phyloP scores from a whole-genome alignment of 805 yeast species.

The Tetrapisispora nanseiensis region DNA sequence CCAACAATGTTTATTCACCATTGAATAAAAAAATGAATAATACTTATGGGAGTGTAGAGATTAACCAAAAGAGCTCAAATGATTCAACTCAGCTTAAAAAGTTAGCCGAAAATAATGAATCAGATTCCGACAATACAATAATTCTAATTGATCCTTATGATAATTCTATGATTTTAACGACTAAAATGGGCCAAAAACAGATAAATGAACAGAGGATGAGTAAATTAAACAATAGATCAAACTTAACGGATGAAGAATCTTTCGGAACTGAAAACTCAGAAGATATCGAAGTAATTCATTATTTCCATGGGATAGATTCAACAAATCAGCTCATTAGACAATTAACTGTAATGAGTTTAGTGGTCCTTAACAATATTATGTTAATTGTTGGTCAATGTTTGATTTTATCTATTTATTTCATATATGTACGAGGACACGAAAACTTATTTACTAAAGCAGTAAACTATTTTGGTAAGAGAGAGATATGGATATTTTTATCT shows the following conservation, averaged over 20 bases:
- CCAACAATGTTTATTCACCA: constrained; percentile 25
- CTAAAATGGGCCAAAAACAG: constrained; percentile 7
- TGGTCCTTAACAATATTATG: constrained; percentile 13
- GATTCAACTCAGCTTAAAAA: not conserved
- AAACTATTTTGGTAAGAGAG: constrained; percentile 29
- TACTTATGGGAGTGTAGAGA: not conserved
- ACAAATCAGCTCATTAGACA: constrained; percentile 6
- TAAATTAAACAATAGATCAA: not conserved
- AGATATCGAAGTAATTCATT: not conserved
- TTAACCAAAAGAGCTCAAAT: not conserved
- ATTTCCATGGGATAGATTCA: not conserved
- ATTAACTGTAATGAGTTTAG: constrained; percentile 8
- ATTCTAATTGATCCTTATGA: constrained; percentile 1
- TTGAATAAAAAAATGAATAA: constrained; percentile 8
- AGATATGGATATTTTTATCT: constrained; percentile 23
- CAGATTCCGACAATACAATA: not conserved
- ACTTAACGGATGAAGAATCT: not conserved
- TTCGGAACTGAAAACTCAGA: not conserved
- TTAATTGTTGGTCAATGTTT: constrained; percentile 28
- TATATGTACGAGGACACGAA: constrained; percentile 24
- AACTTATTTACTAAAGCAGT: constrained; percentile 25
- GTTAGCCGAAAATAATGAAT: not conserved
- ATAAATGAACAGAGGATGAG: not conserved
- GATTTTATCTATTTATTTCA: constrained; percentile 32
- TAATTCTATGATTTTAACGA: constrained; percentile 10